Evolutionary conservation across 192 early-diverging fungal genomes (phyloP), one percentile per base, ranked within the genome.

Genomic region (Spizellomyces sp.): DNA sequence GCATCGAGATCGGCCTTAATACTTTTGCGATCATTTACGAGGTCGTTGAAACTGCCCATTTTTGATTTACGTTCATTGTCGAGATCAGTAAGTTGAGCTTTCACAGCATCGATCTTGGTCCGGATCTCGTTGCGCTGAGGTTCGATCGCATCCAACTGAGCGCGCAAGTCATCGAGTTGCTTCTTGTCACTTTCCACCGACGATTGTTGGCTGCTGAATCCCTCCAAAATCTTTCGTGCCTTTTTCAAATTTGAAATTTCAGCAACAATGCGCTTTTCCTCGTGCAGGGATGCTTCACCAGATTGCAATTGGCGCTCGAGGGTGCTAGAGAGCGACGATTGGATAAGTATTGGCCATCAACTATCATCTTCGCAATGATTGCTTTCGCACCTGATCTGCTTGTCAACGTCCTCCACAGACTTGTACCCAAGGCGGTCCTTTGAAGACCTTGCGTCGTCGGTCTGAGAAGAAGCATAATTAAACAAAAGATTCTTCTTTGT

Each of bases 261-360:
- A 58, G 89, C 75, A n/a, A 95, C 86, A 52, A 91, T 86, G 22
- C 87, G 87, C 78, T 94, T 94, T 81, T 98, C 96, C 61, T 96
- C 95, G 57, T 91, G 84, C 67, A 98, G 78, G 70, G 90, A 87
- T 48, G 92, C 75, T 36, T 68, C 81, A 69, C 94, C 94, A 45
- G 88, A 84, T 55, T 92, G 89, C 65, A 95, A 87, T 77, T 91
- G 84, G 68, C 80, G 84, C 77, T 96, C 93, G 71, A 90, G 75
- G 61, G 90, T 83, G 65, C 87, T 92, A 50, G 59, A 48, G 45
- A 36, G 27, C 27, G 27, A 36, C 27, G 27, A 36, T 36, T 36
- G 27, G 3, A 36, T 36, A 36, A 36, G 27, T 3, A 36, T 36
- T 2, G 27, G 27, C 27, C 27, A 36, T 36, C 27, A 36, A 55